Conservation (phyloP, 2,329 filamentous ascomycete genomes). For the Ascosphaera acerosa region DNA sequence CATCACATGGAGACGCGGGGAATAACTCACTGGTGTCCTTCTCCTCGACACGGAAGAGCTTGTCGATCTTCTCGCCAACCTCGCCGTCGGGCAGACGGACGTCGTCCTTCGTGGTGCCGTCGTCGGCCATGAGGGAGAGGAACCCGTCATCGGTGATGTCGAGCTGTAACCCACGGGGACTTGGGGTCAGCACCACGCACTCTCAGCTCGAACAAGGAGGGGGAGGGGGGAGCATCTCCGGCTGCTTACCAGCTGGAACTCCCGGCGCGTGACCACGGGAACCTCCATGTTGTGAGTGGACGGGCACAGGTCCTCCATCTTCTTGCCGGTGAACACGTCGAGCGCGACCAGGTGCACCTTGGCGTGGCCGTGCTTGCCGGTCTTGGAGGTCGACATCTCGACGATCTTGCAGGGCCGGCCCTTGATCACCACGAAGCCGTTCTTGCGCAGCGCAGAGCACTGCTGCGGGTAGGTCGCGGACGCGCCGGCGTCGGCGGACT, state of each 20-base stretch:
- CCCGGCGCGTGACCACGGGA: constrained; percentile 69
- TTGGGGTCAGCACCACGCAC: no score
- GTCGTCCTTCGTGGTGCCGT: constrained; percentile 77
- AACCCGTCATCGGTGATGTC: constrained; percentile 85
- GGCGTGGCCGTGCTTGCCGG: constrained; percentile 99
- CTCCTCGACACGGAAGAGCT: constrained; percentile 55
- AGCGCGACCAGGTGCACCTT: constrained; percentile 97
- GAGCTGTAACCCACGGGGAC: constrained; percentile 30
- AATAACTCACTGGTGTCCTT: constrained; percentile 70
- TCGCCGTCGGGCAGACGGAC: constrained; percentile 83
- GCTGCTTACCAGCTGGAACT: constrained; percentile 74
- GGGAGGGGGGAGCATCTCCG: not conserved
- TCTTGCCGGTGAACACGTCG: constrained; percentile 99
- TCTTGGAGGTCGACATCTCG: constrained; percentile 99
- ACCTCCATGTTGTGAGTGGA: constrained; percentile 80
- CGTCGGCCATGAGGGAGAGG: constrained; percentile 78
- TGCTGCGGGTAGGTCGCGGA: constrained; percentile 92
- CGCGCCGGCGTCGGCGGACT: constrained; percentile 86
- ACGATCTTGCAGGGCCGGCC: constrained; percentile 98
- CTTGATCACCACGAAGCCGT: constrained; percentile 98
- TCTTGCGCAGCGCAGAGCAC: constrained; percentile 99
- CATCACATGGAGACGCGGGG: constrained; percentile 90
- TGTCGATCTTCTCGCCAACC: constrained; percentile 60
- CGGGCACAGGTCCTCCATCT: constrained; percentile 95
- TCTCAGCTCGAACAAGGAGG: no score